phyloP scores from a whole-genome alignment of 345 rosid species.

The Balakata baccata region DNA sequence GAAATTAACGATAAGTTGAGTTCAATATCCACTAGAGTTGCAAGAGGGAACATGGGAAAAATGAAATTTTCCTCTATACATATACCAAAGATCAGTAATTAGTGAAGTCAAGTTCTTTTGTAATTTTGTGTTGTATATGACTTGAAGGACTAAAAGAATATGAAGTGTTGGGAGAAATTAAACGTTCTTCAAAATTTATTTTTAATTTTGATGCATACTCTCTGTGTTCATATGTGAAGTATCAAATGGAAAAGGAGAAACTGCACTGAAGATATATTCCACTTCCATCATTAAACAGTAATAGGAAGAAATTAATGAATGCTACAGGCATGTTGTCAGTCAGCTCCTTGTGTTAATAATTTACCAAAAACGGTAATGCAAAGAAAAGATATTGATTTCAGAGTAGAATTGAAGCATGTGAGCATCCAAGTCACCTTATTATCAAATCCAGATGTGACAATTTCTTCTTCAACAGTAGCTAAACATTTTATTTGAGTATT shows the following conservation, averaged over 20 bases:
- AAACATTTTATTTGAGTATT: conserved; percentile 82
- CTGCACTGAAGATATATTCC: too few relatives aligned
- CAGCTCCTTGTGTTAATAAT: neutral
- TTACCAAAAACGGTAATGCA: neutral
- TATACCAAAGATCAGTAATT: neutral
- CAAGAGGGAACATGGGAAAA: neutral
- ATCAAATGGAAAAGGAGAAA: too few relatives aligned
- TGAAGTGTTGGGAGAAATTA: too few relatives aligned
- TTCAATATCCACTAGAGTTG: neutral
- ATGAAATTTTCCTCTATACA: neutral
- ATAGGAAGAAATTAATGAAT: neutral
- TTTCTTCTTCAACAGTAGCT: conserved; percentile 77
- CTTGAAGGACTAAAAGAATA: too few relatives aligned
- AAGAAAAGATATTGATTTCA: neutral
- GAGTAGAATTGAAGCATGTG: neutral
- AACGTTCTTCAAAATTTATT: too few relatives aligned
- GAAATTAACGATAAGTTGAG: neutral
- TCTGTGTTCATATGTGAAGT: too few relatives aligned
- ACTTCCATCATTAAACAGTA: neutral
- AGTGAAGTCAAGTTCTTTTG: too few relatives aligned
- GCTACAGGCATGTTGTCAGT: neutral
- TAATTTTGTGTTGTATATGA: too few relatives aligned
- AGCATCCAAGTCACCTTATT: conserved; percentile 55
- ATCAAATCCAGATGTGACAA: conserved; percentile 84
- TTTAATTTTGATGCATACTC: too few relatives aligned